These are phyloP conservation scores for Calonectria naviculata DNA, from an alignment of 2,329 filamentous ascomycete genomes.

Conservation along the genomic window DNA sequence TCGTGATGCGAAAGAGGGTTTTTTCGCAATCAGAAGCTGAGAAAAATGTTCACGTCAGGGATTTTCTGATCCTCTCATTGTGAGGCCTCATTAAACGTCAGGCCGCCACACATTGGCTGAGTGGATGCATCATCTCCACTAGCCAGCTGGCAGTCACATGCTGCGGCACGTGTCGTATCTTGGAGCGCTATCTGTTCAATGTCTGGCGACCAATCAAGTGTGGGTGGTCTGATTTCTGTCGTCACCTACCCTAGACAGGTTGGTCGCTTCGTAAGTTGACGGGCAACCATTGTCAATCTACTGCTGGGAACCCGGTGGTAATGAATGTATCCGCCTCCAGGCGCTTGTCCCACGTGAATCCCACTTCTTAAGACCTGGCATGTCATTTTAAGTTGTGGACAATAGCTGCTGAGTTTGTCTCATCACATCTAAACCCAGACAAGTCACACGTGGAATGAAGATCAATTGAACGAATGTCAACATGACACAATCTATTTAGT, in stretches of 20 bases:
- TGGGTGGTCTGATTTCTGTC: not conserved
- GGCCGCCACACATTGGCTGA: conserved; percentile 41
- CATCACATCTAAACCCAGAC: not conserved
- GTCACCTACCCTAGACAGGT: conserved; percentile 15
- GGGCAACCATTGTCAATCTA: not conserved
- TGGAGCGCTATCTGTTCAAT: not conserved
- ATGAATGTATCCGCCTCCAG: not conserved
- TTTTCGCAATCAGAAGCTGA: not conserved
- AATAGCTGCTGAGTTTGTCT: not conserved
- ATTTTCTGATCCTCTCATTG: conserved; percentile 8
- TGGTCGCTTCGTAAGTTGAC: not conserved
- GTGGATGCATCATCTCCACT: conserved; percentile 35
- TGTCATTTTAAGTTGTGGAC: conserved; percentile 6
- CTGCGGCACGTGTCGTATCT: conserved; percentile 36
- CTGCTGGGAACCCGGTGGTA: not conserved
- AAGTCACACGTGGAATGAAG: not conserved
- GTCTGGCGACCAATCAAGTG: not conserved
- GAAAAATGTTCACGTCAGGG: conserved; percentile 7
- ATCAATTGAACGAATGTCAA: not conserved
- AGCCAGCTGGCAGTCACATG: conserved; percentile 46
- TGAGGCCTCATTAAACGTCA: conserved; percentile 26
- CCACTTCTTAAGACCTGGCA: not conserved
- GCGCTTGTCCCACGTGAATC: not conserved
- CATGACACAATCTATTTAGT: not conserved
- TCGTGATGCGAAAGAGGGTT: not conserved